Base-by-base conservation (phyloP, 2,329 filamentous ascomycete species). In the Penicillium glabrum region DNA sequence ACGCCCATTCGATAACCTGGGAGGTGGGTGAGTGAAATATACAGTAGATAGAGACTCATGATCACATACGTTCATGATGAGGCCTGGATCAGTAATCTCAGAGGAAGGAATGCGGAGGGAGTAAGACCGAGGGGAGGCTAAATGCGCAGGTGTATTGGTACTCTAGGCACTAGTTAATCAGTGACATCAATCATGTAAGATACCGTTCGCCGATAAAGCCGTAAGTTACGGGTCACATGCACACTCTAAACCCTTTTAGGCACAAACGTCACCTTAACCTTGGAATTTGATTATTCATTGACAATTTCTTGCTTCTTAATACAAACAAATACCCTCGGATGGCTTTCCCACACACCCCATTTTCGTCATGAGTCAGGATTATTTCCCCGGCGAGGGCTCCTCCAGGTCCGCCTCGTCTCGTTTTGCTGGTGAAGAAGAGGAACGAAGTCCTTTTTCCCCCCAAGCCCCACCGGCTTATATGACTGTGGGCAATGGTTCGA, bases 1-100 rank as follows among this genome's bases (percentile, higher is more conserved):
- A 99, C 39, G 93, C 93, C 93, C 95, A 99, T 85, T 99, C 95
- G 61, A 99, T 85, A 73, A 98, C 91, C 91, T 97, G 68, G n/a
- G 63, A 58, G 61, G 59, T 21, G 14, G 13, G 23, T 54, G 50
- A 55, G 54, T 67, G 51, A 26, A 43, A 43, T 19, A 45, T 24
- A 16, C 7, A 1, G 35, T 26, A 10, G 11, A 4, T 9, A 27
- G 21, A 46, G 13, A 11, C 9, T 26, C 14, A 29, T 1, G 3
- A n/a, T 16, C 52, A 51, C 72, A 69, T 67, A 78, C 76, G 72
- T 78, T 78, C 76, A 78, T 78, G 50, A 47, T 67, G 51, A 27
- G 54, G 10, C 2, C 35, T 37, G 14, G 37, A 41, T 23, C 41
- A 33, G 29, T 21, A 21, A 41, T 27, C 23, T 16, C 23, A n/a